Base-by-base conservation (phyloP, 768 basidiomycete species). In the Leccinellum luteum region DNA sequence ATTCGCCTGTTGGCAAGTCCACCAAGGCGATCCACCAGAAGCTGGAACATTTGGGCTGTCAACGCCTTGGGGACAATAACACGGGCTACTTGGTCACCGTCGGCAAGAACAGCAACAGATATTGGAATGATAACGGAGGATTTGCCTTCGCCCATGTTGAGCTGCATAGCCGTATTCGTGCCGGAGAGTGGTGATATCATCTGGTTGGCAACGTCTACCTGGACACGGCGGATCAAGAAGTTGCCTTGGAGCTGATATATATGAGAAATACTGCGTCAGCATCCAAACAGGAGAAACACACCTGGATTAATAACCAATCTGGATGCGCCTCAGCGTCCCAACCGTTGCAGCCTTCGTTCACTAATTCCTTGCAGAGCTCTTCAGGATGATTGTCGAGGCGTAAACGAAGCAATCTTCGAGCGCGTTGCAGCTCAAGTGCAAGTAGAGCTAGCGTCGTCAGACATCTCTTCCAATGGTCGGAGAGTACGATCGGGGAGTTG, bases 101-200 rank as follows among this genome's bases (percentile, higher is more conserved):
- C 70, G 0, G 83, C 77, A 13, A 84, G 71, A 4, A 64, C 62
- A 4, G 73, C 61, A 0, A 72, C 69, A 1, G 74, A 66, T 30
- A 83, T 68, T 0, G 83, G 83, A 2, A 83, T 73, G 19, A 84
- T 76, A 1, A 76, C 76, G 0, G 75, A 77, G 2, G 76, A 75
- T 57, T 84, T 85, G 1, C 82, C 83, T 54, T 84, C 82, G 2
- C 82, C 82, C 82, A 84, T 85, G 50, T 84, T 82, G 15, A 84
- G 75, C 41, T 84, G 82, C 28, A 79, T 68, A 6, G 73, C 64
- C 0, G 76, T 75, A 49, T 79, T 84, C 8, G 60, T 15, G 3
- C 59, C 56, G 0, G 67, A 73, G 1, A 54, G 55, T 0, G 83
- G 81, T 0, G 63, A 52, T 23, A 80, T 78, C 83, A 84, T 83